These are phyloP conservation scores for Macroventuria anomochaeta DNA, from an alignment of 2,329 filamentous ascomycete species.

Conservation along the genomic window DNA sequence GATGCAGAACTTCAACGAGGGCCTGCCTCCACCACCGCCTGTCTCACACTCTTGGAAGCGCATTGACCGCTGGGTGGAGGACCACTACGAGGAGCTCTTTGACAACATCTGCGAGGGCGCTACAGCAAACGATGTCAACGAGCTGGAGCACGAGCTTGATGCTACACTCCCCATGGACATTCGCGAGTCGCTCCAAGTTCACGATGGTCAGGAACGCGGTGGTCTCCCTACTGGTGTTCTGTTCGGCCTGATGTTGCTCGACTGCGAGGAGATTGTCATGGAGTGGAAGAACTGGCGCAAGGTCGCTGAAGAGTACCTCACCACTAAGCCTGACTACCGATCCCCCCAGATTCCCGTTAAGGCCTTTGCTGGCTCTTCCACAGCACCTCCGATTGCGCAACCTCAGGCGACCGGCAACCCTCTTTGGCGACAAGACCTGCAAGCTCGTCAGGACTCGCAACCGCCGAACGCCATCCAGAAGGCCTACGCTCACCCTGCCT, in stretches of 20 bases:
- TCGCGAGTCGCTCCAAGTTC: constrained; percentile 85
- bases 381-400: constrained; percentile 68
- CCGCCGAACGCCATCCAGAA: constrained; percentile 87
- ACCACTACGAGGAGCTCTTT: constrained; percentile 91
- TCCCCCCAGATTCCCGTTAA: constrained; percentile 73
- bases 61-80: constrained; percentile 92
- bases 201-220: constrained; percentile 97
- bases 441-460: constrained; percentile 84
- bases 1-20: constrained; percentile 95
- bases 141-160: constrained; percentile 93
- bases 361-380: constrained; percentile 72
- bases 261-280: constrained; percentile 97
- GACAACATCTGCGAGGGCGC: constrained; percentile 93
- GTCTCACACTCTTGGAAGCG: constrained; percentile 89
- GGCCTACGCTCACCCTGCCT: constrained; percentile 89
- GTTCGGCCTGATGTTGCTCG: constrained; percentile 92
- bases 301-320: constrained; percentile 88
- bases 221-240: constrained; percentile 90
- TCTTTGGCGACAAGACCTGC: constrained; percentile 84
- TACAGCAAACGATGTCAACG: constrained; percentile 93
- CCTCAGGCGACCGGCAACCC: constrained; percentile 62
- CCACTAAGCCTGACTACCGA: constrained; percentile 60
- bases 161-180: constrained; percentile 93
- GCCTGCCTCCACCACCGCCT: constrained; percentile 86
- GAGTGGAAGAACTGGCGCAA: constrained; percentile 97